Base-by-base conservation (phyloP, 305 asterid genomes). In the Fraxinus baroniana region DNA sequence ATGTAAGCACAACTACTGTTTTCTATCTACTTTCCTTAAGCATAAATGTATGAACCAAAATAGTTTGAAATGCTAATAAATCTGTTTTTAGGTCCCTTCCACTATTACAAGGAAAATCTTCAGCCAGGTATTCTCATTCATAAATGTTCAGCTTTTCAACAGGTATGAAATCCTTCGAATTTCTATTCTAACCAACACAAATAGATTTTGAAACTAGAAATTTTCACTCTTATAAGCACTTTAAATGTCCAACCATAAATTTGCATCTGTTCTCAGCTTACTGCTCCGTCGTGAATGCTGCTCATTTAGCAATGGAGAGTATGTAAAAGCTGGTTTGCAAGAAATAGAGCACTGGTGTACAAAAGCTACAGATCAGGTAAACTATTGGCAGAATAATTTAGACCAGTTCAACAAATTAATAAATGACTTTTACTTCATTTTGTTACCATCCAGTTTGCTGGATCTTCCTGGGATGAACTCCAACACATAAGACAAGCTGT, bases 211-310 rank as follows among this genome's bases (percentile, higher is more conserved):
- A 49, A 87, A 74, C 49, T 24, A 73, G 46, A 36, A 70, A 52
- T 78, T 73, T 75, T 80, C 71, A 80, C 7, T 79, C 57, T 26
- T 32, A 70, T 62, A 83, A 79, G 74, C 62, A 80, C 78, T 20
- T 46, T 66, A 71, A 68, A 24, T 39, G 64, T 77, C 84, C 55
- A 82, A 75, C 80, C 28, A 80, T 37, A 75, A 78, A 80, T 81
- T 4, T 62, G 41, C 74, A 41, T 82, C 82, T 70, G 76, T 80
- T 83, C 70, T 74, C 91, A 94, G 99, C 90, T 89, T 95, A 85
- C 85, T 95, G 87, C 98, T 94, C 60, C 95, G 98, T 24, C 94
- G 99, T 80, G 99, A 95, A 78, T 95, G 99, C 90, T 95, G 99
- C 90, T 95, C 99, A 80, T 93, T 94, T 87, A 95, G 97, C 93